These are phyloP conservation scores for Elsinoe perseae DNA, from an alignment of 2,329 filamentous ascomycete species.

Conservation along the genomic window DNA sequence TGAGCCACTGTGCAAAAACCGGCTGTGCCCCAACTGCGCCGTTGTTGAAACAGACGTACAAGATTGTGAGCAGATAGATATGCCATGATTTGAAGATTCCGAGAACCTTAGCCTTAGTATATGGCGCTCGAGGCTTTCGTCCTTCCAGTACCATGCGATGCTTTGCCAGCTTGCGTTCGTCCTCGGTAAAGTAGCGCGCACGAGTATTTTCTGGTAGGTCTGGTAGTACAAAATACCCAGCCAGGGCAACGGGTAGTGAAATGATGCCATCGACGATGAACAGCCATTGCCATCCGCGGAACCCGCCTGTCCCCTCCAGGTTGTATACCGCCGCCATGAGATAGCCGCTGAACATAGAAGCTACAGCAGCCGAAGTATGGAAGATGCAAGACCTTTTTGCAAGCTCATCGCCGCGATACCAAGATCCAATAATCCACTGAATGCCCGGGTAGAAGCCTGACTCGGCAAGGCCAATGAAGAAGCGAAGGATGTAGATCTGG, in stretches of 20 bases:
- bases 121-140: conserved; percentile 38
- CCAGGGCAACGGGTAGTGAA: conserved; percentile 44
- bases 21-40: conserved; percentile 46
- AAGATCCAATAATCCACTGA: conserved; percentile 46
- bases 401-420: conserved; percentile 45
- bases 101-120: conserved; percentile 44
- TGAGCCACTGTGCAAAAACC: conserved; percentile 46
- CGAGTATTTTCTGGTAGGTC: conserved; percentile 45
- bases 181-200: conserved; percentile 41
- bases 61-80: conserved; percentile 50
- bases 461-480: conserved; percentile 45
- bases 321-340: conserved; percentile 48
- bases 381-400: conserved; percentile 48
- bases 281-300: conserved; percentile 47
- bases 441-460: conserved; percentile 47
- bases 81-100: conserved; percentile 57
- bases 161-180: conserved; percentile 40
- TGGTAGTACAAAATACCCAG: conserved; percentile 43
- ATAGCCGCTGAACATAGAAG: conserved; percentile 45
- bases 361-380: conserved; percentile 41
- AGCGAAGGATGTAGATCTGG: conserved; percentile 42
- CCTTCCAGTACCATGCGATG: conserved; percentile 47
- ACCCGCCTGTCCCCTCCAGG: conserved; percentile 42
- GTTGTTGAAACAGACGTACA: conserved; percentile 60
- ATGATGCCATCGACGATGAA: conserved; percentile 49